Base-by-base conservation (phyloP, 2,329 filamentous ascomycete genomes). In the Cucurbitaria berberidis region DNA sequence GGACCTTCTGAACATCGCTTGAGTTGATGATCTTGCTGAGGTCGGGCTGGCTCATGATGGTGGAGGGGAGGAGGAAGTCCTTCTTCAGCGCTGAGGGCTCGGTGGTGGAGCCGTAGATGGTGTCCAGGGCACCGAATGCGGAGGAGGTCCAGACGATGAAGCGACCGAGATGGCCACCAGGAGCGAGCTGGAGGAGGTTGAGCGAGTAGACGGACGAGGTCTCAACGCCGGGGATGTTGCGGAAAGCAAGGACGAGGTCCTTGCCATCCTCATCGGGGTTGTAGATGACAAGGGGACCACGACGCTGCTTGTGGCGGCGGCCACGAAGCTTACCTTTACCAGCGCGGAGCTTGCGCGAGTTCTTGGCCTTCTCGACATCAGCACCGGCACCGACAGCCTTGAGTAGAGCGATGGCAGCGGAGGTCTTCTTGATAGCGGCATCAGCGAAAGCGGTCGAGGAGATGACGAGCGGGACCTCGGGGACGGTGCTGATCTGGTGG, bases 101-200 rank as follows among this genome's bases (percentile, higher is more conserved):
- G 75, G 90, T 95, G 78, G 92, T 96, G 77, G 89, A 89, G 79
- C 93, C 93, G 85, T 99, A 99, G 85, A 99, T 89, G 81, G 88
- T 88, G 82, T 99, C 93, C 64, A 99, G 91, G 66, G 93, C 91
- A 82, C 92, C 88, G 86, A 99, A 98, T 65, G 95, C 95, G 66
- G 91, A 86, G 48, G 96, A 99, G 74, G 95, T 95, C 95, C 95
- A 99, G 86, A 99, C 86, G 80, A 99, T 87, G 88, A 99, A 99
- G 76, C 95, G 95, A 74, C 95, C 95, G 72, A 99, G 90, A 84
- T 99, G 95, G 75, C 95, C 96, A 86, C 95, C 95, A 70, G 95
- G 95, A 68, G 95, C 95, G 78, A 99, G 91, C 86, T 99, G 95
- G 79, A 99, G 91, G 75, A 98, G 93, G 88, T 98, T 97, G 75